Evolutionary conservation across 345 rosid genomes (phyloP).

Genomic region (Iberis pinnata): DNA sequence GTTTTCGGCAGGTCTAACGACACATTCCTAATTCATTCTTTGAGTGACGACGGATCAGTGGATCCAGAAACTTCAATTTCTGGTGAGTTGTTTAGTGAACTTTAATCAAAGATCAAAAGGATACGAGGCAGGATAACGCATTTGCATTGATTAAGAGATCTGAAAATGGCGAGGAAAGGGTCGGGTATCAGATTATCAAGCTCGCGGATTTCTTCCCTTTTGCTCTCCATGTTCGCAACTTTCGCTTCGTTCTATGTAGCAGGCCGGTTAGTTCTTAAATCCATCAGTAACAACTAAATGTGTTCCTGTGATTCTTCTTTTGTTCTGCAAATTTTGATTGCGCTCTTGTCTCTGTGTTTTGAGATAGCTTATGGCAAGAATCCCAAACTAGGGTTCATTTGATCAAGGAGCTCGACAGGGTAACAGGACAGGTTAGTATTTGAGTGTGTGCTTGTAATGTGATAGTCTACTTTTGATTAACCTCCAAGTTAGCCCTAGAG

Average conservation of each 20-base stretch:
- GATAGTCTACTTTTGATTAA: too few relatives aligned
- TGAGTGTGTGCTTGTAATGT: too few relatives aligned
- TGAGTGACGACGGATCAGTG: background rate
- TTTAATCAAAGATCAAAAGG: slow-evolving; percentile 1
- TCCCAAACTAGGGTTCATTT: slow-evolving; percentile 70
- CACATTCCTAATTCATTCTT: too few relatives aligned
- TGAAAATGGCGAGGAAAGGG: slow-evolving; percentile 44
- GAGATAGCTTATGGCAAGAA: slow-evolving; percentile 75
- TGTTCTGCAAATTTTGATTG: background rate
- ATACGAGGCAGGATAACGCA: too few relatives aligned
- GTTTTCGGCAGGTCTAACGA: too few relatives aligned
- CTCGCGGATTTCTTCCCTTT: slow-evolving; percentile 45
- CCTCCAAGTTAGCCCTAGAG: too few relatives aligned
- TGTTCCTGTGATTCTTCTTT: slow-evolving; percentile 2
- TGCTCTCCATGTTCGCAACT: slow-evolving; percentile 62
- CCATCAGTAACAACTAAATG: background rate
- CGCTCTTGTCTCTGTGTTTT: slow-evolving; percentile 15
- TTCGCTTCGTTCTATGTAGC: slow-evolving; percentile 70
- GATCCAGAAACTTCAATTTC: slow-evolving; percentile 2
- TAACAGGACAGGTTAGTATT: slow-evolving; percentile 60
- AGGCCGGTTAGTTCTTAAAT: slow-evolving; percentile 50
- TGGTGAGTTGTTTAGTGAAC: background rate
- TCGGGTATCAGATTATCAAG: slow-evolving; percentile 36
- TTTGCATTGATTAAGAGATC: background rate
- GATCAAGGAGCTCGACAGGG: slow-evolving; percentile 62